phyloP scores from a whole-genome alignment of 768 basidiomycete species.

The Thelephora aurantiotincta region DNA sequence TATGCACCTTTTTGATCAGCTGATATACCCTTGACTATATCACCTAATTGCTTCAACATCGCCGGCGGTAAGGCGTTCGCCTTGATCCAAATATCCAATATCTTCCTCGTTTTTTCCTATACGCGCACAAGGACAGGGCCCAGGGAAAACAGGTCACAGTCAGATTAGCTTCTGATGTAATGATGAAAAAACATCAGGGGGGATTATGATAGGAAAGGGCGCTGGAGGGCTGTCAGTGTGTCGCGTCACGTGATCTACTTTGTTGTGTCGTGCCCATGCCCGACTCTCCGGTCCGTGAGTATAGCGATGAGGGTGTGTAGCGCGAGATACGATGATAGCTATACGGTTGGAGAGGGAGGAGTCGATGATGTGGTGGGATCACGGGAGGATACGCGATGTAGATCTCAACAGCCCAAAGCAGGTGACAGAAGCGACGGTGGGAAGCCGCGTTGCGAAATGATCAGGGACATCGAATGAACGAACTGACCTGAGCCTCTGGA shows the following conservation, averaged over 20 bases:
- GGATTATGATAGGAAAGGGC: background rate
- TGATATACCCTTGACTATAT: conserved; percentile 21
- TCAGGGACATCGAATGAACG: too few species aligned
- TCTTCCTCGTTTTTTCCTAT: conserved; percentile 94
- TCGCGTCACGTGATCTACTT: background rate
- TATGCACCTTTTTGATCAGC: conserved; percentile 76
- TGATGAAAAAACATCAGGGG: background rate
- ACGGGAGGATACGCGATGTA: background rate
- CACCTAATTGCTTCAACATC: conserved; percentile 59
- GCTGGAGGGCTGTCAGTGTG: background rate
- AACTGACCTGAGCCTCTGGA: conserved; percentile 79
- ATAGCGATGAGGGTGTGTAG: too few species aligned
- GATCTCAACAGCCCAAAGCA: background rate
- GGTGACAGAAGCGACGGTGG: conserved; percentile 3
- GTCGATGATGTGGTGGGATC: background rate
- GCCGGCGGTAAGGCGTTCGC: conserved; percentile 74
- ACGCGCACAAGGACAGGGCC: conserved; percentile 14
- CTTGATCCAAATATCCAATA: conserved; percentile 96
- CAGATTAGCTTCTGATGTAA: conserved; percentile 12
- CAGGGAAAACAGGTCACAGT: conserved; percentile 21
- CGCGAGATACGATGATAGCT: too few species aligned
- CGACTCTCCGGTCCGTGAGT: too few species aligned
- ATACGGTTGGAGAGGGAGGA: too few species aligned
- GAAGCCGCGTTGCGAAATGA: background rate
- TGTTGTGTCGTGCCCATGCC: too few species aligned